These are phyloP conservation scores for Drosera spatulata DNA, from an alignment of 179 eudicot genomes.

Conservation along the genomic window DNA sequence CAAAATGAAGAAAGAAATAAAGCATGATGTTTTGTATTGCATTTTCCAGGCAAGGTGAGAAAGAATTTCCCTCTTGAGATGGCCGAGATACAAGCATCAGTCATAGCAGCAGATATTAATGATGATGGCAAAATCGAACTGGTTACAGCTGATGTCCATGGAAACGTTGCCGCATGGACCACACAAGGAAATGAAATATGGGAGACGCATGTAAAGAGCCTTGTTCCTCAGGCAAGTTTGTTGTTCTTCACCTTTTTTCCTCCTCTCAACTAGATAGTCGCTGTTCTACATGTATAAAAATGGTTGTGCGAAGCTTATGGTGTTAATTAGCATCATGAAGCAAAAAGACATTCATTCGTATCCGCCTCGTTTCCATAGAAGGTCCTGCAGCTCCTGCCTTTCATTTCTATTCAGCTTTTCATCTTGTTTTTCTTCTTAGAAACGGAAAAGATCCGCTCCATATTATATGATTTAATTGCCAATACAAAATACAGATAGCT, in stretches of 20 bases:
- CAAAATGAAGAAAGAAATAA: too few species aligned
- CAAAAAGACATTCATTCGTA: too few species aligned
- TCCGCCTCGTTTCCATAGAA: too few species aligned
- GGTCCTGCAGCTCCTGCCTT: too few species aligned
- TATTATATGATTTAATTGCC: too few species aligned
- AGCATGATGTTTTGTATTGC: slow-evolving; percentile 1
- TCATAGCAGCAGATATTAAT: slow-evolving; percentile 90
- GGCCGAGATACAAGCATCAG: slow-evolving; percentile 97
- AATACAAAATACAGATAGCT: too few species aligned
- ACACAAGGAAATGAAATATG: slow-evolving; percentile 90
- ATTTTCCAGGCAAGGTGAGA: slow-evolving; percentile 62
- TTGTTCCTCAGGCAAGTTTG: slow-evolving; percentile 62
- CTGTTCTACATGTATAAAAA: neutral
- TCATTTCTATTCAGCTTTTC: too few species aligned
- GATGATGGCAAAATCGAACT: slow-evolving; percentile 96
- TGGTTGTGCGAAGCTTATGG: neutral
- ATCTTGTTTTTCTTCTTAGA: too few species aligned
- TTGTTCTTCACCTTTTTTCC: neutral
- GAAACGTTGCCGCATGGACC: slow-evolving; percentile 98
- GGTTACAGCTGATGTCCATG: slow-evolving; percentile 83
- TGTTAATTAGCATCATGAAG: too few species aligned
- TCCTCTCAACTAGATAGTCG: neutral
- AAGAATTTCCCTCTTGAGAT: slow-evolving; percentile 91
- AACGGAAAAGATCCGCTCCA: too few species aligned
- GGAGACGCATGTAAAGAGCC: slow-evolving; percentile 86